These are phyloP conservation scores for Hygrophoropsis aurantiaca DNA, from an alignment of 768 basidiomycete species.

Conservation along the genomic window DNA sequence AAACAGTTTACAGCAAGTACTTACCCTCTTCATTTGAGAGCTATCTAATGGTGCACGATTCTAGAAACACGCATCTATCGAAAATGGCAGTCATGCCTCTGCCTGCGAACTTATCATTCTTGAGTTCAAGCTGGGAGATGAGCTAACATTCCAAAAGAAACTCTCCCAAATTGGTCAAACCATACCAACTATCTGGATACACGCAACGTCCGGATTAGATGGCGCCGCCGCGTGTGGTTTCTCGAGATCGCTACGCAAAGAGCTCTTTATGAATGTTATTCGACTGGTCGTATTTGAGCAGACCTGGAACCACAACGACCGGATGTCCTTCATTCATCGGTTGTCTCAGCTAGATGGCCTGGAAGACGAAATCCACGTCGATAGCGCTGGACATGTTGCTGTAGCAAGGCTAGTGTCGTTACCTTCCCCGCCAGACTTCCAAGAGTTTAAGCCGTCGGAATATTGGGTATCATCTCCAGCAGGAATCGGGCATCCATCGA, in stretches of 20 bases:
- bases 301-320: background rate
- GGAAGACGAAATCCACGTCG: conserved; percentile 1
- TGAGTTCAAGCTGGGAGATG: background rate
- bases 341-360: background rate
- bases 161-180: conserved; percentile 5
- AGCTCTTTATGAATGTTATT: conserved; percentile 31
- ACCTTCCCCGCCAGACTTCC: background rate
- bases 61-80: no score
- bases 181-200: conserved; percentile 25
- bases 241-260: conserved; percentile 26
- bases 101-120: background rate
- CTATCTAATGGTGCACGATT: no score
- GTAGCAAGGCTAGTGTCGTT: background rate
- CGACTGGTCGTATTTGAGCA: conserved; percentile 26
- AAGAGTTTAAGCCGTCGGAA: background rate
- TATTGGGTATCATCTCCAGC: background rate
- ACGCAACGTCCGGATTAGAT: conserved; percentile 24
- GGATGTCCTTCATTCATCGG: background rate
- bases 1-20: background rate
- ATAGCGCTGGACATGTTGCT: background rate
- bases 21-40: background rate
- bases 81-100: no score
- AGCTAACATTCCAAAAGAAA: background rate
- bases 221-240: conserved; percentile 33
- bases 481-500: background rate